Base-by-base conservation (phyloP, 2,329 filamentous ascomycete genomes). In the Metarhizium anisopliae region DNA sequence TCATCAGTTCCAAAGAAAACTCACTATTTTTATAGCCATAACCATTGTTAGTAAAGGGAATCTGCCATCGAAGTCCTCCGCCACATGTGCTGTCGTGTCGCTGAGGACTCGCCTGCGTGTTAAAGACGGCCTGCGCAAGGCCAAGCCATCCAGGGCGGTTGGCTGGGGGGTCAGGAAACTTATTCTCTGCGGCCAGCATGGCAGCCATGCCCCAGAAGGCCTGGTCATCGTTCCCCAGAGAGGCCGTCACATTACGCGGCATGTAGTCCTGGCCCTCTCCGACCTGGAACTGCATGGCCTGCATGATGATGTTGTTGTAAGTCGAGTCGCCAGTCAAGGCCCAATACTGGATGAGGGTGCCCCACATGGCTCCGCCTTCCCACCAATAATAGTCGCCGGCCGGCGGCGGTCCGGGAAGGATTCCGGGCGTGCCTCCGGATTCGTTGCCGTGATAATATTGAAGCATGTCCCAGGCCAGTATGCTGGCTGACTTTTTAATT, bases 21-120 rank as follows among this genome's bases (percentile, higher is more conserved):
- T 42, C 67, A 77, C 74, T 78, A 65, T 85, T 85, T 68, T 85
- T 94, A 75, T 92, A 91, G 64, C 85, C 79, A 68, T 88, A 93
- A 20, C 89, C 89, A 32, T 75, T 78, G 65, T 92, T 90, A 60
- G 86, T 84, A 1, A 80, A 74, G 8, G 14, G 14, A 40, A 40
- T 13, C 38, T 40, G 38, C 38, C 38, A 40, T 16, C 38, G 8
- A 7, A 40, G 14, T 7, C 38, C 38, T 40, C 38, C 38, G 38
- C 38, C 38, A 16, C 38, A 40, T 5, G 38, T 16, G 14, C 11
- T 5, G 14, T 40, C 38, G 11, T 16, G 14, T 16, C 38, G 14
- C 13, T 13, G 11, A 40, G 14, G 11, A 11, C 32, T 35, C 1
- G 32, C 32, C 38, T 40, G 38, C 38, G 38, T 40, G 38, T 40